Conservation (phyloP, 129 eudicot species). For the Solidago caesia region DNA sequence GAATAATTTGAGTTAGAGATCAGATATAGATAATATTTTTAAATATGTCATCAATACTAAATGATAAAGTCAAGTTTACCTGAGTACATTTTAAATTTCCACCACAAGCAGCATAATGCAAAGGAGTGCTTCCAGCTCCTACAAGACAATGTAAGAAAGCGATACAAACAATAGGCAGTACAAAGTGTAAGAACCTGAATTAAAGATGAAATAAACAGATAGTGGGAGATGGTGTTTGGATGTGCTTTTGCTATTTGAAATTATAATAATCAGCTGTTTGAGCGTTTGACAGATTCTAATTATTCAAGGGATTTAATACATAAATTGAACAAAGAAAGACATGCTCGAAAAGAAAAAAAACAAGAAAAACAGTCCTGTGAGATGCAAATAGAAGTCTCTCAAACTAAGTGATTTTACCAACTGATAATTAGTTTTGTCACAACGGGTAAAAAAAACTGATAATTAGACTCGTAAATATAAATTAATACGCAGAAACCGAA, state of each 20-base stretch:
- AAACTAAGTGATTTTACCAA: neutral
- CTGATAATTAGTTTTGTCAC: neutral
- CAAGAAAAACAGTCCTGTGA: neutral
- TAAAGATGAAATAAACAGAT: neutral
- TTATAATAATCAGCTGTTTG: neutral
- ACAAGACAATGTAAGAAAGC: constrained; percentile 12
- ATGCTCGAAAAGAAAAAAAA: neutral
- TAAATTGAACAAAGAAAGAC: neutral
- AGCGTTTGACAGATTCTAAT: neutral
- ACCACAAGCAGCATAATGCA: constrained; percentile 99
- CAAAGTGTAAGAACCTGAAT: neutral
- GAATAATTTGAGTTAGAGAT: constrained; percentile 25
- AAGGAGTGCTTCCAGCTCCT: constrained; percentile 99
- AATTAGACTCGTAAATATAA: neutral
- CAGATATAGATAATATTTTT: neutral
- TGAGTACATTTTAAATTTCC: constrained; percentile 95
- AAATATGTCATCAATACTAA: neutral
- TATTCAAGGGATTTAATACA: neutral
- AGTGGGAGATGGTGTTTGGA: neutral
- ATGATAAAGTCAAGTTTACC: constrained; percentile 39
- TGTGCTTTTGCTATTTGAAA: neutral
- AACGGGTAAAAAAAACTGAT: neutral
- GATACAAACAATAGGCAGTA: neutral
- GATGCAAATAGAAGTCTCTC: neutral
- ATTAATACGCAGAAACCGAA: neutral